Evolutionary conservation across 768 basidiomycete genomes (phyloP).

Genomic region (Trametes elegans): DNA sequence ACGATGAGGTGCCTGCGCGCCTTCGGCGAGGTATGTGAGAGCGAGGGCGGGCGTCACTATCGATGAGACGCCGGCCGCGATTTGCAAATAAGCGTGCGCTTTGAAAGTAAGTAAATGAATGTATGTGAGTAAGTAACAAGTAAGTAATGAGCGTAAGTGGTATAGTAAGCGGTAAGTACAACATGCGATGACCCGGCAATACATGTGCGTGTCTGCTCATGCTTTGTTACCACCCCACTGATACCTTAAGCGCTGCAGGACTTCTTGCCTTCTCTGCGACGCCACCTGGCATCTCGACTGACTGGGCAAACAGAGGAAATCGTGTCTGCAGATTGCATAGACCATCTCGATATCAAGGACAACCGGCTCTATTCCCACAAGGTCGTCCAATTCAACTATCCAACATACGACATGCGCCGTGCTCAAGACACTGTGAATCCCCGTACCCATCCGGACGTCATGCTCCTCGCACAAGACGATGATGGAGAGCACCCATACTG

Average conservation of each 20-base stretch:
- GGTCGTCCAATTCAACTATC: slow-evolving; percentile 36
- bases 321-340: too few relatives aligned
- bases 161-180: neutral
- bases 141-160: neutral
- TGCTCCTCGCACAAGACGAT: slow-evolving; percentile 18
- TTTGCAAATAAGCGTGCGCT: too few relatives aligned
- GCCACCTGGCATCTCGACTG: too few relatives aligned
- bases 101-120: neutral
- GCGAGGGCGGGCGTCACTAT: neutral
- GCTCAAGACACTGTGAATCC: slow-evolving; percentile 43
- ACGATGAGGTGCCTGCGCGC: neutral
- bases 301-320: too few relatives aligned
- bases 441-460: slow-evolving; percentile 34
- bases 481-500: slow-evolving; percentile 19
- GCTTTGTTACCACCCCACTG: too few relatives aligned
- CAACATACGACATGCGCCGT: slow-evolving; percentile 40
- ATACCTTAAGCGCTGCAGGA: too few relatives aligned
- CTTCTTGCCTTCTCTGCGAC: too few relatives aligned
- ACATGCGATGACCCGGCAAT: too few relatives aligned
- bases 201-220: too few relatives aligned
- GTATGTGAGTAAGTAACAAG: neutral
- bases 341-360: slow-evolving; percentile 23
- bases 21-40: neutral
- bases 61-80: neutral
- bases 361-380: slow-evolving; percentile 28